phyloP scores from a whole-genome alignment of 1,284 basidiomycete species.

The Sporisorium scitamineum region DNA sequence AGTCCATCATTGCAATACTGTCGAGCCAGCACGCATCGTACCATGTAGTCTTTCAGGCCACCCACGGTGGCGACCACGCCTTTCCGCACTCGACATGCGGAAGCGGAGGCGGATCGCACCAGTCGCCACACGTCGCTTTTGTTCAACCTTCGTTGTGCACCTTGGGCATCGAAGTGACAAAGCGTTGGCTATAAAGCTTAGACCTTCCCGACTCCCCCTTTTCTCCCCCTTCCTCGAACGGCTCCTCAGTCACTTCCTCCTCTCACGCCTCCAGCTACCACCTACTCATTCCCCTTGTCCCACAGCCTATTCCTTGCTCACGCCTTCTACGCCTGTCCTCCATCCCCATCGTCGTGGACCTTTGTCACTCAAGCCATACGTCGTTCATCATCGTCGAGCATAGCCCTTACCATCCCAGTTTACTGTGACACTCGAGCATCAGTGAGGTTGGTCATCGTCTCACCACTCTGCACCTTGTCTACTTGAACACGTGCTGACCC shows the following conservation, averaged over 20 bases:
- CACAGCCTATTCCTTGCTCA: no score
- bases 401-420: background rate
- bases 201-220: background rate
- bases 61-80: background rate
- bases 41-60: background rate
- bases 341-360: no score
- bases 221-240: background rate
- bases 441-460: background rate
- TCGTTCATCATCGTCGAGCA: background rate
- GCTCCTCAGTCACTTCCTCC: background rate
- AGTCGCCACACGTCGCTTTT: background rate
- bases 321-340: no score
- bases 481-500: background rate
- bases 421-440: background rate
- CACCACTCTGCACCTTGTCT: background rate
- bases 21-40: background rate
- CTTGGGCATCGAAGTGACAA: background rate
- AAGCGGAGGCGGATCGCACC: background rate
- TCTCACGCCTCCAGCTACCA: background rate
- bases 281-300: no score
- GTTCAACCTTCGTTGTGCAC: background rate
- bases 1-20: background rate
- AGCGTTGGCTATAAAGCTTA: slow-evolving; percentile 8
- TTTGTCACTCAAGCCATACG: background rate
- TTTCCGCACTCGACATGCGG: background rate